phyloP scores from a whole-genome alignment of 2,329 filamentous ascomycete genomes.

The Fusarium annulatum region DNA sequence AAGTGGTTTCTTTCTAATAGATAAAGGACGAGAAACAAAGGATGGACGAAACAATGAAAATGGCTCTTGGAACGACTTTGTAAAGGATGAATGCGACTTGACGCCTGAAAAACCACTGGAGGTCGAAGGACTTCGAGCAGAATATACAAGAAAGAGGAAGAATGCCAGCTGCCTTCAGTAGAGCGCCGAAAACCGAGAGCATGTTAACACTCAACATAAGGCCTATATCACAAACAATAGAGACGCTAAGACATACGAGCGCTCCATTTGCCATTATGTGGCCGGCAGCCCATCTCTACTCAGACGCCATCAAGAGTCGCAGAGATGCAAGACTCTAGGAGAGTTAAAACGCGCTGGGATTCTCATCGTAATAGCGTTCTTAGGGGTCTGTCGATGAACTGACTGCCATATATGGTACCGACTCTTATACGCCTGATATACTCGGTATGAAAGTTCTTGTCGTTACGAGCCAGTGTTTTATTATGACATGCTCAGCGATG shows the following conservation, averaged over 20 bases:
- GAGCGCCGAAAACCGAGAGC: not conserved
- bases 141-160: not conserved
- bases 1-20: too few relatives aligned
- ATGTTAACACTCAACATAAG: rapidly evolving
- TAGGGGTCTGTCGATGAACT: not conserved
- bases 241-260: not conserved
- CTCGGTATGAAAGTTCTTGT: not conserved
- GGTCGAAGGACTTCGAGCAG: not conserved
- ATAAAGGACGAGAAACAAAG: not conserved
- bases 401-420: not conserved
- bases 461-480: not conserved
- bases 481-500: rapidly evolving
- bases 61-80: not conserved
- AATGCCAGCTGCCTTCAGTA: too few relatives aligned
- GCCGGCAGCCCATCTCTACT: rapidly evolving
- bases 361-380: not conserved
- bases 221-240: not conserved
- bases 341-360: not conserved
- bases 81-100: not conserved
- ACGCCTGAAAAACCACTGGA: not conserved
- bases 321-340: not conserved
- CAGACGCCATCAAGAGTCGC: rapidly evolving
- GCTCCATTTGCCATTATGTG: not conserved
- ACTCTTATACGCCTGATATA: rapidly evolving
- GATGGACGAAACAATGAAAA: not conserved